These are phyloP conservation scores for Ceratocystis colombiana DNA, from an alignment of 2,329 filamentous ascomycete genomes.

Conservation along the genomic window DNA sequence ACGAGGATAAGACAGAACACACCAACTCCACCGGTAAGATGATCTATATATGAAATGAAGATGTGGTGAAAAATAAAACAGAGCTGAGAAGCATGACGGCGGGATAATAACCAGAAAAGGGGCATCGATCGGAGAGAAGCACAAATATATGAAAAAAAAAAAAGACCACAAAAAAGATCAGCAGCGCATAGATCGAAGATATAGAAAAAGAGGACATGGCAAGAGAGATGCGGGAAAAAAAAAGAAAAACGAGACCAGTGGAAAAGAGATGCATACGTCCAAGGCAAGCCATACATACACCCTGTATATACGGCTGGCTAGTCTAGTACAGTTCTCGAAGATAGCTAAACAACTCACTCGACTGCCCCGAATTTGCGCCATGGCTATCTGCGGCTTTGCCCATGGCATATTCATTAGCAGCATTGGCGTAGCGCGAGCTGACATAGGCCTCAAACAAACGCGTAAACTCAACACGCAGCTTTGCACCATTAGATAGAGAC, in stretches of 20 bases:
- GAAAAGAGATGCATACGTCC: too few species aligned
- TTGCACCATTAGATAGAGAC: slow-evolving; percentile 37
- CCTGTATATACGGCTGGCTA: too few species aligned
- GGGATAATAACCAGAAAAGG: not conserved
- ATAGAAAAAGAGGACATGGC: slow-evolving; percentile 8
- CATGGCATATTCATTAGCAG: slow-evolving; percentile 17
- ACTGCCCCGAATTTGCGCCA: slow-evolving; percentile 1
- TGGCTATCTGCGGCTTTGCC: slow-evolving; percentile 14
- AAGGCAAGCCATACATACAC: too few species aligned
- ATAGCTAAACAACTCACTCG: slow-evolving; percentile 21
- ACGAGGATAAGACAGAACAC: not conserved
- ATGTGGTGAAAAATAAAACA: too few species aligned
- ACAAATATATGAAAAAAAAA: not conserved
- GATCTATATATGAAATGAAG: slow-evolving; percentile 10
- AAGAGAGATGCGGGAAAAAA: not conserved
- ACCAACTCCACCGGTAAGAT: slow-evolving; percentile 10
- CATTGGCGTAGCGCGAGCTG: slow-evolving; percentile 28
- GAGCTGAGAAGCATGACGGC: slow-evolving; percentile 1
- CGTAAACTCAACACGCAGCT: slow-evolving; percentile 46
- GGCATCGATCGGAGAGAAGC: not conserved
- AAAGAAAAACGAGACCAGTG: not conserved
- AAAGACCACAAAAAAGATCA: not conserved
- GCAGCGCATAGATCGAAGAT: slow-evolving; percentile 1
- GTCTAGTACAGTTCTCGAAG: slow-evolving; percentile 20
- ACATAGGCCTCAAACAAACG: slow-evolving; percentile 38